Conservation (phyloP, 306 rosid genomes). For the Luffa aegyptiaca region DNA sequence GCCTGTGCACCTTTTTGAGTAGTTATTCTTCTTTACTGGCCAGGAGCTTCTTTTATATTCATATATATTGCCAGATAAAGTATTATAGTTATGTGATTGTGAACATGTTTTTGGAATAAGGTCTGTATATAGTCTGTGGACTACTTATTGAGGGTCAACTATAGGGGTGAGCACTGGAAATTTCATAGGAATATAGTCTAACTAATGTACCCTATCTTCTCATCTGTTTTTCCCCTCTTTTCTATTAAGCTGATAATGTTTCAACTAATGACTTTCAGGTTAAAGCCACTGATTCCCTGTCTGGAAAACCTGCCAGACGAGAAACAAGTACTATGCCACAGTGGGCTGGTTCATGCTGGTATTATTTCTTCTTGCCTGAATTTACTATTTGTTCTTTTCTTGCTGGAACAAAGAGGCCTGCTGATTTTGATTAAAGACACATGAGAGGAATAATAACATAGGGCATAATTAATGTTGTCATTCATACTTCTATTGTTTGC, state of each 20-base stretch:
- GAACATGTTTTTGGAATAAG: neutral
- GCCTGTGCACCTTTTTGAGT: neutral
- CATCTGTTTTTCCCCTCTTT: slow-evolving; percentile 3
- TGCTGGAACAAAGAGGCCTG: neutral
- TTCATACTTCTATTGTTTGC: neutral
- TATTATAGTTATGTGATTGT: neutral
- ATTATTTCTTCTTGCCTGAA: slow-evolving; percentile 2
- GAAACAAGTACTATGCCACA: slow-evolving; percentile 98
- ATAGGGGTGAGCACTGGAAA: neutral
- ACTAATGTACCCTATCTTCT: neutral
- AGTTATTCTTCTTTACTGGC: neutral
- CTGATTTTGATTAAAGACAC: neutral
- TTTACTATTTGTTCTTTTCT: neutral
- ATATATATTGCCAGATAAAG: neutral
- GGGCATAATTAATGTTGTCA: neutral
- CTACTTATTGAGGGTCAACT: neutral
- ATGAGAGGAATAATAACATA: neutral
- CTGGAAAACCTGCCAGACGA: slow-evolving; percentile 80
- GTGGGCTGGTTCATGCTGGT: slow-evolving; percentile 99
- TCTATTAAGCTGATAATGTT: neutral
- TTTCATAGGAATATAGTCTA: neutral
- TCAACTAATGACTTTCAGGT: slow-evolving; percentile 32
- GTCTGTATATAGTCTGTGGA: neutral
- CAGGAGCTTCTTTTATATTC: neutral
- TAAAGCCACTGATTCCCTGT: slow-evolving; percentile 46